Evolutionary conservation across 192 early-diverging fungal species (phyloP).

Genomic region (Backusella liffmaniae): DNA sequence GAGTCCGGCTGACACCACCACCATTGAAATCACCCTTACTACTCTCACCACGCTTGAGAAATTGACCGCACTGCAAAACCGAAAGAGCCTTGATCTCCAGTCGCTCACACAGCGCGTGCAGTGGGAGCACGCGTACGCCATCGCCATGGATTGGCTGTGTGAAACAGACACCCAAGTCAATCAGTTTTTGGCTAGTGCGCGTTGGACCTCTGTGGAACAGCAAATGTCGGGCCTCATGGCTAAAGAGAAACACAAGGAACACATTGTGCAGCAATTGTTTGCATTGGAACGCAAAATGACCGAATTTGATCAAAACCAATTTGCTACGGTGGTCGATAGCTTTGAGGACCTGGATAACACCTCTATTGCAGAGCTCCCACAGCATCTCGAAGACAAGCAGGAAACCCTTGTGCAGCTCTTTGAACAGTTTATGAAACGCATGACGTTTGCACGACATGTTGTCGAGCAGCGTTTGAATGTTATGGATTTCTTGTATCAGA

Average conservation of each 20-base stretch:
- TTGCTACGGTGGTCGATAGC: conserved; percentile 17
- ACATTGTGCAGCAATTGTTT: conserved; percentile 21
- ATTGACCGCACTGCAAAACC: conserved; percentile 28
- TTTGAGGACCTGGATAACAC: conserved; percentile 41
- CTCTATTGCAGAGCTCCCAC: conserved; percentile 17
- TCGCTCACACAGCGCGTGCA: conserved; percentile 30
- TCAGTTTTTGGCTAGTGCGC: conserved; percentile 25
- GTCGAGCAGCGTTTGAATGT: conserved; percentile 38
- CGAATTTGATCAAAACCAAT: conserved; percentile 31
- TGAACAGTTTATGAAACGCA: conserved; percentile 25
- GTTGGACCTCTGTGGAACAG: conserved; percentile 10
- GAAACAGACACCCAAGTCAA: conserved; percentile 18
- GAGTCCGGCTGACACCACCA: conserved; percentile 45
- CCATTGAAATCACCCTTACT: conserved; percentile 42
- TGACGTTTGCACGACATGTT: conserved; percentile 31
- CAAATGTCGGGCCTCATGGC: not conserved
- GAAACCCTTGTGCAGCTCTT: conserved; percentile 23
- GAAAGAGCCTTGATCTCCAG: conserved; percentile 27
- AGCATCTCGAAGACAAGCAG: conserved; percentile 35
- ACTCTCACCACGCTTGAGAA: conserved; percentile 42
- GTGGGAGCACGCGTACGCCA: conserved; percentile 37
- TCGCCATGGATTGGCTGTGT: conserved; percentile 21
- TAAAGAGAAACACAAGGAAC: conserved; percentile 13
- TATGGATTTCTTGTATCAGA: conserved; percentile 35
- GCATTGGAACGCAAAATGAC: conserved; percentile 24